Base-by-base conservation (phyloP, 805 yeast species). In the Candida dendrica region DNA sequence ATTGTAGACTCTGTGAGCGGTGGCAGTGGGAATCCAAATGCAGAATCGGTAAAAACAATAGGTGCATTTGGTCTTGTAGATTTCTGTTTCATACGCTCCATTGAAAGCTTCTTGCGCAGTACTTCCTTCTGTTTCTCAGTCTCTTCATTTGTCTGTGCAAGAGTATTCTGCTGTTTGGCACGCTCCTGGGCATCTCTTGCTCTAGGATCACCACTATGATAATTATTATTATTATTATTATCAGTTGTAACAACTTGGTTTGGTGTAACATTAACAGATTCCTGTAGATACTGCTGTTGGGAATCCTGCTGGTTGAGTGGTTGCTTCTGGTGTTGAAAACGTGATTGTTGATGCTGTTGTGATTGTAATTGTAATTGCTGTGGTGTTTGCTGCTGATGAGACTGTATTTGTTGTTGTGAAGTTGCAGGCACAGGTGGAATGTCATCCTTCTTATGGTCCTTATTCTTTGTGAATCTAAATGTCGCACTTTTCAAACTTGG, bases 21-120 rank as follows among this genome's bases (percentile, higher is more conserved):
- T 1, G 95, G 95, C 42, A 85, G 64, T 6, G 95, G 95, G 62
- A 85, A 85, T 3, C 95, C 95, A 64, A 85, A 84, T 3, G 95
- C 91, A 22, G 91, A 82, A 50, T 84, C 95, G 3, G 86, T 73
- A 60, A 76, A 76, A 41, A 72, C 68, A 24, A 77, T 63, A 3
- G 81, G 79, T 19, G 77, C 77, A 50, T 77, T 77, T 3, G 82
- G 77, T 43, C 62, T 66, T 15, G 37, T 34, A 1, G 54, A 51
- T 0, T 68, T 58, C 40, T 68, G 63, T 18, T 57, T 50, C 7
- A 63, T 59, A 44, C 60, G 66, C 19, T 53, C 63, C 42, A 63
- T 58, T 8, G 65, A 61, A 16, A 64, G 46, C 47, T 62, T 47
- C 34, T 43, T 42, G 10, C 39, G 41, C 8, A 55, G 36, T 1